Evolutionary conservation across 1,284 basidiomycete species (phyloP), one percentile per base, ranked within the genome.

Genomic region (Sanghuangporus baumii): DNA sequence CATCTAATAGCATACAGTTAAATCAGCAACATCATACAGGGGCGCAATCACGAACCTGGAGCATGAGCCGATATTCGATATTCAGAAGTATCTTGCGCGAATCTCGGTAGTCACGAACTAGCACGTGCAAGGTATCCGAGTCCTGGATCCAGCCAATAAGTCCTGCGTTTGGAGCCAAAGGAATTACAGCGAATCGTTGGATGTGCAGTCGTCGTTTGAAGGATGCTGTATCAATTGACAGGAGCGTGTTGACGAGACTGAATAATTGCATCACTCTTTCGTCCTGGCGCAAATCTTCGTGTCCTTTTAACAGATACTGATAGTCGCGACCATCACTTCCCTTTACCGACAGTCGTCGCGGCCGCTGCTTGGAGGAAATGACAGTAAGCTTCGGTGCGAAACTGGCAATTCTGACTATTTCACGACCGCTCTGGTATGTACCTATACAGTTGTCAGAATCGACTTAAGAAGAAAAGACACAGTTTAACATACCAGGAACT

Each of bases 181-280:
- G 97, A 66, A 94, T 98, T 65, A 98, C 93, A 9, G 95, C 88
- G 77, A 88, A 99, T 59, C 89, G 85, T 72, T 96, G 96, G 61
- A 99, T 97, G 72, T 95, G 94, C 55, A 99, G 81, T 66, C 96
- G 92, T 36, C 97, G 85, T 80, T 98, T 98, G 84, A 98, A 98
- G 72, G 92, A 94, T 72, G 94, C 88, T 23, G 94, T 91, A 72
- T 99, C 96, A 50, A 94, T 89, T 14, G 92, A 90, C 18, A 99
- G 85, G 0, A 99, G 79, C 1, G 94, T 98, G 75, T 99, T 99
- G 73, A 99, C 93, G 59, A 99, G 85, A 63, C 96, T 93, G 75
- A 99, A 99, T 11, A 99, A 82, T 74, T 99, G 97, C 97, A 99
- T 99, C 65, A 99, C 97, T 66, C 97, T 86, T 73, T 99, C 97